Evolutionary conservation across 2,329 filamentous ascomycete species (phyloP), one percentile per base, ranked within the genome.

Genomic region (Grosmannia penicillata): DNA sequence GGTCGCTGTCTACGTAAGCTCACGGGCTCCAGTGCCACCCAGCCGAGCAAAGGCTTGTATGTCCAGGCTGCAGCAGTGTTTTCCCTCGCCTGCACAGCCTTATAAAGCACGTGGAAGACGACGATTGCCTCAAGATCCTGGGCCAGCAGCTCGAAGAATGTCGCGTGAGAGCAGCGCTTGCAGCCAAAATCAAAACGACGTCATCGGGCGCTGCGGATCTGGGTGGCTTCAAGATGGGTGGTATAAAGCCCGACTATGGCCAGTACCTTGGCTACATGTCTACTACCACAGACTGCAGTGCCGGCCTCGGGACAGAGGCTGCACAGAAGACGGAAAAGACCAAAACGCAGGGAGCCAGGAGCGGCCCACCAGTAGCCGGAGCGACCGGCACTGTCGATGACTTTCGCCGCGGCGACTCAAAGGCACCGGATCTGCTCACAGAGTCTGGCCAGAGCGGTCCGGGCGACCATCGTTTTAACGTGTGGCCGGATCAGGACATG

Each of bases 21-120:
- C 18, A 3, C 25, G 9, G 25, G 9, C 11, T 32, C 13, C 21
- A 66, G 62, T 35, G 45, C 10, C 65, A 68, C 40, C 54, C 55
- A 6, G 45, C 55, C 11, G 46, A 52, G 15, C 62, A 68, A 38
- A 42, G 58, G 2, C 54, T 73, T 2, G 33, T 44, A 3, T 73
- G 69, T 34, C 65, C 66, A 1, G 68, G 61, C 21, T 73, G 69
- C 41, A 36, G 48, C 0, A 42, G 47, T 2, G 51, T 50, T 1
- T 70, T 68, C 39, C 33, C 24, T 1, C 53, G 56, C 1, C 51
- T 62, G 0, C 53, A 56, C 1, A 44, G 36, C 0, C 56, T 69
- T 26, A 57, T 71, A 37, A 27, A 42, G 1, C 69, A 73, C 36
- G 54, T 72, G 4, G 66, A 72, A 48, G 44, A 45, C 3, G 48